phyloP scores from a whole-genome alignment of 1,284 basidiomycete species.

The Sphaerobolus stellatus region DNA sequence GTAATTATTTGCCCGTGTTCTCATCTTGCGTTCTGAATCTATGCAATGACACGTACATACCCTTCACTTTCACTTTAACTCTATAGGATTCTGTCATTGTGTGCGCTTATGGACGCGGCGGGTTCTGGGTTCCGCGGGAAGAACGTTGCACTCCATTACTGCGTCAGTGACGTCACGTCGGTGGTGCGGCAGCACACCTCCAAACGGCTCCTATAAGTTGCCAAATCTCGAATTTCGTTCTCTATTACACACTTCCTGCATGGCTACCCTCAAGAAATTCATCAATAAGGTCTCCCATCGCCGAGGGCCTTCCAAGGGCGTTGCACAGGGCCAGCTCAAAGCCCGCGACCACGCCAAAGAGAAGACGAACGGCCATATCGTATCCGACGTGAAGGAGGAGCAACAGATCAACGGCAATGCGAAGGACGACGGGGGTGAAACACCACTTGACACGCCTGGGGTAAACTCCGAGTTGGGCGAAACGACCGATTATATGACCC shows the following conservation, averaged over 20 bases:
- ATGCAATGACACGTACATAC: too few relatives aligned
- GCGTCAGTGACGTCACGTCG: background rate
- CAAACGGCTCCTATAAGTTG: too few relatives aligned
- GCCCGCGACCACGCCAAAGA: background rate
- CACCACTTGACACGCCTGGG: background rate
- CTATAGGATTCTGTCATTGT: too few relatives aligned
- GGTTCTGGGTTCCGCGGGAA: too few relatives aligned
- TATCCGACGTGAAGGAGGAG: too few relatives aligned
- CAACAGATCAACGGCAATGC: background rate
- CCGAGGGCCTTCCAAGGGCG: too few relatives aligned
- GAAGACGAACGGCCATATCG: background rate
- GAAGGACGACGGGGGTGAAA: background rate
- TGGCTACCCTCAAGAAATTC: background rate
- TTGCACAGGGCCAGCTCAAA: too few relatives aligned
- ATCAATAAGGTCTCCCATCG: too few relatives aligned
- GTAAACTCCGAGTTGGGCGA: background rate
- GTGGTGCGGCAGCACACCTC: background rate
- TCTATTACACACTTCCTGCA: background rate
- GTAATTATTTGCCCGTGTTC: too few relatives aligned
- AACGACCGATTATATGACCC: conserved; percentile 47
- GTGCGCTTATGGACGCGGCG: too few relatives aligned
- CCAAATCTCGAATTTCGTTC: background rate
- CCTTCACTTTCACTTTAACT: too few relatives aligned
- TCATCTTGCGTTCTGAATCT: too few relatives aligned
- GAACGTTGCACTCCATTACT: background rate